Evolutionary conservation across 139 green algal genomes (phyloP).

Genomic region (Coccomyxa sp.): DNA sequence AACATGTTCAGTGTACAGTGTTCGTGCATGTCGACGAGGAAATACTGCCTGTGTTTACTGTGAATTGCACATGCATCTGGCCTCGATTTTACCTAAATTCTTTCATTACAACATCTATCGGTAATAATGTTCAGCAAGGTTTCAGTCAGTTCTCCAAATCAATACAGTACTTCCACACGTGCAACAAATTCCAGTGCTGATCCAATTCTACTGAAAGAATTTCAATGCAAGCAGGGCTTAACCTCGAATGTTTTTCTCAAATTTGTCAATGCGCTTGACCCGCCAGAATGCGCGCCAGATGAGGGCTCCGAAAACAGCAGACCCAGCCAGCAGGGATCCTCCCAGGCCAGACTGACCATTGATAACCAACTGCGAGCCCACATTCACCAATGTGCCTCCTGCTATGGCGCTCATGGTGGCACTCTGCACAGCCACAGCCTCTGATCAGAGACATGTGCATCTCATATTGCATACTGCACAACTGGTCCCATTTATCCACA

Average conservation of each 20-base stretch:
- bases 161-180: too few species aligned
- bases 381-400: constrained; percentile 56
- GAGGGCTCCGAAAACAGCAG: constrained; percentile 48
- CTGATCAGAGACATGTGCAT: background rate
- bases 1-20: too few species aligned
- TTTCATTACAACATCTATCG: too few species aligned
- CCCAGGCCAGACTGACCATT: constrained; percentile 16
- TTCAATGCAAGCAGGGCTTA: background rate
- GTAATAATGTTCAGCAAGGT: too few species aligned
- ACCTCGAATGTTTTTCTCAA: constrained; percentile 65
- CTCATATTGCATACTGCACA: background rate
- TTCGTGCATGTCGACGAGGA: too few species aligned
- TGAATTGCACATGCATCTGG: too few species aligned
- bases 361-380: constrained; percentile 60
- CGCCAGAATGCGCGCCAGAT: constrained; percentile 44
- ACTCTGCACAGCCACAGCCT: constrained; percentile 16
- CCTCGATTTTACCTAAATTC: too few species aligned
- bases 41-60: too few species aligned
- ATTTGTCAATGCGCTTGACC: constrained; percentile 76
- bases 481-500: background rate
- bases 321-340: constrained; percentile 23
- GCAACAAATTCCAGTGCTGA: too few species aligned
- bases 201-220: too few species aligned
- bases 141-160: too few species aligned
- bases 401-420: constrained; percentile 61